Base-by-base conservation (phyloP, 192 early-diverging fungal genomes). In the Rhizoclosmatium globosum region DNA sequence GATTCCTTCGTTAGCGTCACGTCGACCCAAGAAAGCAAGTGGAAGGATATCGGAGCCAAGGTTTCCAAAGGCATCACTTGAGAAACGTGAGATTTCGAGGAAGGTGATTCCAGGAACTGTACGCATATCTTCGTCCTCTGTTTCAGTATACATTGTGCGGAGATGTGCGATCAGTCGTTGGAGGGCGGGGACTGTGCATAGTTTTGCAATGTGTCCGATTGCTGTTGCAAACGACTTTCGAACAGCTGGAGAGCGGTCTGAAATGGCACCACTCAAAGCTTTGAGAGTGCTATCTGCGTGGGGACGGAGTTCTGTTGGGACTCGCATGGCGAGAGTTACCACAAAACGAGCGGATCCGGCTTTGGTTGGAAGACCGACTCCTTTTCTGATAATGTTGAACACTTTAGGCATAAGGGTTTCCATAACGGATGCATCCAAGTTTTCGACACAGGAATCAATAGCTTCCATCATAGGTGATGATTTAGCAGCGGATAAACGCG, bases 381-480 rank as follows among this genome's bases (percentile, higher is more conserved):
- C 95, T 71, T 76, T 21, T 17, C 90, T 87, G 47, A 97, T 90
- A 23, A 95, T 86, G 13, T 89, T 78, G 57, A 90, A 83, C 41
- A 98, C 79, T 57, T 88, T 87, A 7, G 94, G 94, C 1, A 93
- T 85, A 7, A 98, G 74, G 13, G 79, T 84, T 3, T 77, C 80
- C 83, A 97, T 92, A 3, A 90, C 89, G 1, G 82, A 80, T 23
- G 88, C 89, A 74, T 94, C 94, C 64, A 97, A 84, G 56, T 96
- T 89, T 43, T 94, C 91, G 1, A 97, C 84, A 64, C 89, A 89
- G 6, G 86, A 85, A 77, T 97, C 95, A 45, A 96, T 85, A 2
- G 93, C 95, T 76, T 96, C 93, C 95, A 97, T 97, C 81, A 97
- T 94, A 11, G 97, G 97, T n/a, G 96, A 97, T 2, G 86, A 82